A percentile compares a stretch with the other conserved stretches of the same genome.
Conservation (phyloP, 257 asterid genomes). For the Avicennia marina region DNA sequence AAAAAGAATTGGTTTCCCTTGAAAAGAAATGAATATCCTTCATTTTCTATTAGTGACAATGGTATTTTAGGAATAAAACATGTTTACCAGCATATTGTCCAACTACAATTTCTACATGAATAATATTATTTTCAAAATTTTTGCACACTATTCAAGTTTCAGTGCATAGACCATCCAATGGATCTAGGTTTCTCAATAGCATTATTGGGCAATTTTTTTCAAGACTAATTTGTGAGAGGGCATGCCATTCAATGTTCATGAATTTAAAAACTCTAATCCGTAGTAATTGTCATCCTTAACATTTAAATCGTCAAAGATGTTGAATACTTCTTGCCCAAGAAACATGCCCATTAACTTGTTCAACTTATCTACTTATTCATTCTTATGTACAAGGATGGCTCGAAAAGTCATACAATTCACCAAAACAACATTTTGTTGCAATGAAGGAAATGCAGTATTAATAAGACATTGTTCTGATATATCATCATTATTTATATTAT, state of each 20-base stretch:
- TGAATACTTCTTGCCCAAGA: neutral
- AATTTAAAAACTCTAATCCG: neutral
- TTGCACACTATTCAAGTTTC: neutral
- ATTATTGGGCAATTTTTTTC: neutral
- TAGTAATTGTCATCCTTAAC: neutral
- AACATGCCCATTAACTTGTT: too few relatives aligned
- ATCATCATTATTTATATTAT: neutral
- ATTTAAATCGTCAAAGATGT: neutral
- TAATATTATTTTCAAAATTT: neutral
- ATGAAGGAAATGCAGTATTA: neutral
- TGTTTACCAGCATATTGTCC: neutral
- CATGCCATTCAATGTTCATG: neutral
- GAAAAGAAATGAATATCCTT: neutral
- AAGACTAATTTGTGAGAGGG: neutral
- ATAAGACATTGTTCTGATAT: neutral
- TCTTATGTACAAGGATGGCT: neutral
- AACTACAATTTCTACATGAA: neutral
- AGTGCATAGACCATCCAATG: neutral
- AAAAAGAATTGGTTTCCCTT: neutral
- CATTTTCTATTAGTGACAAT: neutral
- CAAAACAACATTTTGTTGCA: neutral
- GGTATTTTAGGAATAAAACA: slow-evolving; percentile 7
- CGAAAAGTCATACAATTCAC: neutral
- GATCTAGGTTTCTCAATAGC: neutral
- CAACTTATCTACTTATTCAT: neutral